phyloP scores from a whole-genome alignment of 768 basidiomycete genomes.

The Tricholomella constricta region DNA sequence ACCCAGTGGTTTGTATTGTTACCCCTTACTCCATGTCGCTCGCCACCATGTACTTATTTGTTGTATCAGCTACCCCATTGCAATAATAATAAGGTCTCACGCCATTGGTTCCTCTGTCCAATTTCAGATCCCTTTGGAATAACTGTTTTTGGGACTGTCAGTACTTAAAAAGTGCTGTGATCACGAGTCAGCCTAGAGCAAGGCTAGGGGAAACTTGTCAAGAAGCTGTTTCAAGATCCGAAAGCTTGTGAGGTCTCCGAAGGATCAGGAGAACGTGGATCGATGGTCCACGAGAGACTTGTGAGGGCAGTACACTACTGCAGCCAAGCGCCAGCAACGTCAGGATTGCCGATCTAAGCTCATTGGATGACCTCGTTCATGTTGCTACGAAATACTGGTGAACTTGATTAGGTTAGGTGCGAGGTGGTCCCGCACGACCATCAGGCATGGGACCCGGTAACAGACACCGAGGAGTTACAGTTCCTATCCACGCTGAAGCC shows the following conservation, averaged over 20 bases:
- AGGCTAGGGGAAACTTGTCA: not conserved
- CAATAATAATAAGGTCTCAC: slow-evolving; percentile 1
- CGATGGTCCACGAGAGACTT: not conserved
- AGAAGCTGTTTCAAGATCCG: slow-evolving; percentile 9
- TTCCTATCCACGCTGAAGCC: not conserved
- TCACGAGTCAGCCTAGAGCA: not conserved
- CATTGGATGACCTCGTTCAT: not conserved
- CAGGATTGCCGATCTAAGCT: not conserved
- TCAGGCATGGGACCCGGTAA: not conserved
- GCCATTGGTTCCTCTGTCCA: not conserved
- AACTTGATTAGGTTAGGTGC: not conserved
- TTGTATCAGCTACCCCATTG: slow-evolving; percentile 3
- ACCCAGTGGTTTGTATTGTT: not conserved
- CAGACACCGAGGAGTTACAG: not conserved
- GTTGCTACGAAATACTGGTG: not conserved
- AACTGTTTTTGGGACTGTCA: not conserved
- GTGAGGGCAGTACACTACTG: not conserved
- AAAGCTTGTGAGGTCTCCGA: not conserved
- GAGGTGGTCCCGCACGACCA: not conserved
- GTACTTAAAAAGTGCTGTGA: not conserved
- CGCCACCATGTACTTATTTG: not conserved
- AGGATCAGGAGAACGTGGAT: not conserved
- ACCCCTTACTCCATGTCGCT: not conserved
- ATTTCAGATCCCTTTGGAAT: not conserved
- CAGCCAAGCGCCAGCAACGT: not conserved